Evolutionary conservation across 768 basidiomycete species (phyloP).

Genomic region (Pleurotus djamor): DNA sequence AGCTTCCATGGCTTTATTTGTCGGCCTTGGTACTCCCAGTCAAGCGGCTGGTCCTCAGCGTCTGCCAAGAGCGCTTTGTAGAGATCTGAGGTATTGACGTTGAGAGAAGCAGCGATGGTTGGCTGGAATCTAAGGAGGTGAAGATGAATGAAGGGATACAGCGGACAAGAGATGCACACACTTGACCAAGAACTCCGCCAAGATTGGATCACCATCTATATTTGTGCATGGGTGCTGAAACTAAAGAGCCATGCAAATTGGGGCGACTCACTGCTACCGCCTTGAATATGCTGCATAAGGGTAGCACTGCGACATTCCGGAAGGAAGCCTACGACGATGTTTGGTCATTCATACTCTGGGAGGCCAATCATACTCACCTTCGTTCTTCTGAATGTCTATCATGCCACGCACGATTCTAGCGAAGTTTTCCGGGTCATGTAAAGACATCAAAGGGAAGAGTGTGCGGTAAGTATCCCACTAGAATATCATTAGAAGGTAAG

Average conservation of each 20-base stretch:
- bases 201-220: constrained; percentile 59
- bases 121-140: constrained; percentile 35
- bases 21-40: constrained; percentile 64
- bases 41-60: constrained; percentile 52
- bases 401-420: constrained; percentile 59
- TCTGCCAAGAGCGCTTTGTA: constrained; percentile 59
- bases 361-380: constrained; percentile 38
- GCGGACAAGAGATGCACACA: constrained; percentile 18
- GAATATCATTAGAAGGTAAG: neutral
- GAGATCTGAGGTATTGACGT: constrained; percentile 45
- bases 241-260: neutral
- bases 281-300: constrained; percentile 50
- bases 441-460: constrained; percentile 58
- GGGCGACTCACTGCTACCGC: constrained; percentile 53
- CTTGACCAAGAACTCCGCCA: constrained; percentile 68
- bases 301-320: constrained; percentile 64
- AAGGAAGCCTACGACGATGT: constrained; percentile 50
- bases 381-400: constrained; percentile 65
- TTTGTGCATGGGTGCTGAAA: too few species aligned
- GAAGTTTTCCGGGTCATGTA: constrained; percentile 61
- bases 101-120: constrained; percentile 40
- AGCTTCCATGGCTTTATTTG: constrained; percentile 56
- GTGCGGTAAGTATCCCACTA: constrained; percentile 70
- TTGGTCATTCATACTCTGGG: too few species aligned
- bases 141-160: neutral